Percentiles rank a stretch among this genome's conserved stretches.
phyloP scores from a whole-genome alignment of 202 grass and related monocot species.

The Schoenoplectus tabernaemontani region DNA sequence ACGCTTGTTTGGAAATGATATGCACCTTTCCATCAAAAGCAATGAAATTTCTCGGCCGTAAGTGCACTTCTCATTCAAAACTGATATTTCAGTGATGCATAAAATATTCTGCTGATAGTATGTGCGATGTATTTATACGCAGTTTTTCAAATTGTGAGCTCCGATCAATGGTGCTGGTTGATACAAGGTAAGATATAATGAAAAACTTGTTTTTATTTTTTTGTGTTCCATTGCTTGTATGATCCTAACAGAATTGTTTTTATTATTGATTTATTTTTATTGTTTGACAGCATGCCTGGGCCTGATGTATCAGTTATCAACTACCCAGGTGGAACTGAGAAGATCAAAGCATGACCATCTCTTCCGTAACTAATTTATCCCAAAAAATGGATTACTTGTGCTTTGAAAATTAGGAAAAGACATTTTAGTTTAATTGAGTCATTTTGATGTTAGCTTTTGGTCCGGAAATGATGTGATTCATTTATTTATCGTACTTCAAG shows the following conservation, averaged over 20 bases:
- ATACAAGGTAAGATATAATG: slow-evolving; percentile 43
- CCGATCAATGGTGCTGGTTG: slow-evolving; percentile 61
- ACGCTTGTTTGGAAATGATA: slow-evolving; percentile 43
- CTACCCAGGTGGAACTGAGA: slow-evolving; percentile 39
- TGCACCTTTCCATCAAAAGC: slow-evolving; percentile 46
- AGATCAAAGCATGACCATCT: not conserved
- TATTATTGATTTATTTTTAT: not conserved
- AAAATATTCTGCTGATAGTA: not conserved
- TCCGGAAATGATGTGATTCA: not conserved
- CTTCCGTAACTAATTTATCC: not conserved
- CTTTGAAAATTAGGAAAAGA: not conserved
- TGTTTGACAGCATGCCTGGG: slow-evolving; percentile 51
- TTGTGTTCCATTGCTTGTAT: not conserved
- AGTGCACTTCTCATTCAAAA: slow-evolving; percentile 15
- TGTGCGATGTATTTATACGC: slow-evolving; percentile 16
- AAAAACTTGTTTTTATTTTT: not conserved
- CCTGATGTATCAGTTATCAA: slow-evolving; percentile 31
- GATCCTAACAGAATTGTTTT: not conserved
- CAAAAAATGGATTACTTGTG: not conserved
- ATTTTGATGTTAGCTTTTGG: too few relatives aligned
- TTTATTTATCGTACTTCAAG: not conserved
- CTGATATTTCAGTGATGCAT: not conserved
- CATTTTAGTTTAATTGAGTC: not conserved
- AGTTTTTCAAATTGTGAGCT: slow-evolving; percentile 91
- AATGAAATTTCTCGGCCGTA: slow-evolving; percentile 60